Evolutionary conservation across 139 green algal species (phyloP), one percentile per base, ranked within the genome.

Genomic region (Cymbomonas tetramitiformis): DNA sequence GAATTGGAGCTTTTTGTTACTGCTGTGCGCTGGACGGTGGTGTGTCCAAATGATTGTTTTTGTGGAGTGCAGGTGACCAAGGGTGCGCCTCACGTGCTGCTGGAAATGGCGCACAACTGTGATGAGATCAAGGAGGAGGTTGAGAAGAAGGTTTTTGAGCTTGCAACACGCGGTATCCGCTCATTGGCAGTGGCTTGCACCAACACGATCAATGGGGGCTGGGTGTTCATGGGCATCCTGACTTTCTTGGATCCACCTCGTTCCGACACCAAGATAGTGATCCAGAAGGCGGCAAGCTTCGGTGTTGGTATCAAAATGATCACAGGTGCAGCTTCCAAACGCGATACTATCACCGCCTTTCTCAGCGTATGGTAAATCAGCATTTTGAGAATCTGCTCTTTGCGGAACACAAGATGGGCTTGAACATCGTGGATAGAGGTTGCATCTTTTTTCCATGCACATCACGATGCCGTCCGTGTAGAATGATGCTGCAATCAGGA

Each of bases 181-280:
- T 78, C 64, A 23, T 71, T 93, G 28, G 82, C 78, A 1, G 76
- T 93, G 8, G 81, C 78, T 4, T n/a, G n/a, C n/a, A n/a, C n/a
- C n/a, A n/a, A n/a, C n/a, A n/a, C n/a, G n/a, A 25, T 21, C 54
- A 38, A 51, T 9, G 30, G 39, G n/a, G 40, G 26, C 18, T 73
- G 60, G 75, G 57, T 74, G 31, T 70, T 94, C 59, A 41, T 85
- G 39, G 85, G 85, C 50, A 72, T 93, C 40, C 68, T 94, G 4
- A 87, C 85, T 40, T 86, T 94, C 64, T 69, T 94, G 53, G 85
- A 94, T 61, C 85, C 85, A 2, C 85, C 85, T 3, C 71, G 85
- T 26, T 72, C 74, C 26, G 85, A 94, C 71, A 92, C 82, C 53
- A 85, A 83, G 66, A 56, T 65, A 26, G 75, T 62, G 10, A 75